phyloP scores from a whole-genome alignment of 2,329 filamentous ascomycete genomes.

The Passalora sequoiae region DNA sequence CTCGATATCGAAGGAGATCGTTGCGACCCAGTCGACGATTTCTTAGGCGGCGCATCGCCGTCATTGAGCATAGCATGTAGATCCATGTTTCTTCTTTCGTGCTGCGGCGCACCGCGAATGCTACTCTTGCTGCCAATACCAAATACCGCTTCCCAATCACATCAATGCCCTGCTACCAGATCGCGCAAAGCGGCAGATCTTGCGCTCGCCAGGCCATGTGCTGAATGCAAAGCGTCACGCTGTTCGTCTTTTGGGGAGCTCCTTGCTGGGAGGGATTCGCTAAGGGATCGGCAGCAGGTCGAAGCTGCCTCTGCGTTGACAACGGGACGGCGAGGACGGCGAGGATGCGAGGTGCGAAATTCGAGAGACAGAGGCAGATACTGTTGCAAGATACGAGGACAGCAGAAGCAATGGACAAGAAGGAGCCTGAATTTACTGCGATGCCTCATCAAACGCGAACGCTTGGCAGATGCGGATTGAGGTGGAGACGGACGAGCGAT shows the following conservation, averaged over 20 bases:
- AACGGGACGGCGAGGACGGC: not conserved
- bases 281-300: not conserved
- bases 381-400: not conserved
- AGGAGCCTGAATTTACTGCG: constrained; percentile 1
- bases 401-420: not conserved
- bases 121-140: not conserved
- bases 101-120: constrained; percentile 6
- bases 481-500: constrained; percentile 3
- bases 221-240: not conserved
- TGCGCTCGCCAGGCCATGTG: not conserved
- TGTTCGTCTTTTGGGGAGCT: too few species aligned
- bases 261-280: not conserved
- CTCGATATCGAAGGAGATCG: constrained; percentile 8
- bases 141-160: not conserved
- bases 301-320: not conserved
- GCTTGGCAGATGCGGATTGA: not conserved
- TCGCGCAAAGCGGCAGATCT: not conserved
- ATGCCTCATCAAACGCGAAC: constrained; percentile 2
- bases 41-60: constrained; percentile 24
- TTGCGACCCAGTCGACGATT: constrained; percentile 18
- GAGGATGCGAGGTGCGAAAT: not conserved
- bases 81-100: constrained; percentile 26
- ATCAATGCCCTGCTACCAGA: not conserved
- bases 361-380: too few species aligned
- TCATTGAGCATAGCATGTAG: constrained; percentile 32